These are phyloP conservation scores for Vinca major DNA, from an alignment of 305 asterid species.

Conservation along the genomic window DNA sequence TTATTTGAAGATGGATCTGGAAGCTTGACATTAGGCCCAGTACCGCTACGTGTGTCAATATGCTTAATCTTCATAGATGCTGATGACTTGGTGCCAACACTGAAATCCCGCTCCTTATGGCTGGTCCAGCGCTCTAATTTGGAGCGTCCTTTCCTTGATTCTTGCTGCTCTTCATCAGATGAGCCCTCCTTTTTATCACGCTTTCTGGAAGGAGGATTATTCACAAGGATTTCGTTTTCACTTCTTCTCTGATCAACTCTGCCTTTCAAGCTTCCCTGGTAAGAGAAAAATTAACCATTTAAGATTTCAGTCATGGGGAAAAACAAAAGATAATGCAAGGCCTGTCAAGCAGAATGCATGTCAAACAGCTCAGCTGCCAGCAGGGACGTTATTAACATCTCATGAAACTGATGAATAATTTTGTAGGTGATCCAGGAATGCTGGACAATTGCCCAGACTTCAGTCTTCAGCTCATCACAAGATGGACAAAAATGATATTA, in stretches of 20 bases:
- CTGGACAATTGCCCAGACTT: neutral
- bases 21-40: conserved; percentile 26
- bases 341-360: neutral
- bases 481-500: neutral
- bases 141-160: conserved; percentile 63
- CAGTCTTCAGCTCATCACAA: neutral
- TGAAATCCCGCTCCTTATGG: conserved; percentile 53
- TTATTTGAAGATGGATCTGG: conserved; percentile 34
- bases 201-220: conserved; percentile 39
- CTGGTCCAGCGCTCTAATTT: conserved; percentile 79
- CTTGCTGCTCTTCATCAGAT: conserved; percentile 53
- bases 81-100: conserved; percentile 26
- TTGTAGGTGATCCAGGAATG: conserved; percentile 2
- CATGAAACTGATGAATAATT: neutral
- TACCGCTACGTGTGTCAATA: conserved; percentile 21
- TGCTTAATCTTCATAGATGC: conserved; percentile 42
- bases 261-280: conserved; percentile 37
- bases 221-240: conserved; percentile 33
- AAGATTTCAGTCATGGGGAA: neutral
- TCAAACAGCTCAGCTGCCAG: neutral
- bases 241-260: conserved; percentile 27
- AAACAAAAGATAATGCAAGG: too few relatives aligned
- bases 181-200: conserved; percentile 41
- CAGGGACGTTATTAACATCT: neutral
- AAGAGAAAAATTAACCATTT: conserved; percentile 5